Evolutionary conservation across 75 land plant genomes (phyloP), one percentile per base, ranked within the genome.

Genomic region (Ceratopteris richardii): DNA sequence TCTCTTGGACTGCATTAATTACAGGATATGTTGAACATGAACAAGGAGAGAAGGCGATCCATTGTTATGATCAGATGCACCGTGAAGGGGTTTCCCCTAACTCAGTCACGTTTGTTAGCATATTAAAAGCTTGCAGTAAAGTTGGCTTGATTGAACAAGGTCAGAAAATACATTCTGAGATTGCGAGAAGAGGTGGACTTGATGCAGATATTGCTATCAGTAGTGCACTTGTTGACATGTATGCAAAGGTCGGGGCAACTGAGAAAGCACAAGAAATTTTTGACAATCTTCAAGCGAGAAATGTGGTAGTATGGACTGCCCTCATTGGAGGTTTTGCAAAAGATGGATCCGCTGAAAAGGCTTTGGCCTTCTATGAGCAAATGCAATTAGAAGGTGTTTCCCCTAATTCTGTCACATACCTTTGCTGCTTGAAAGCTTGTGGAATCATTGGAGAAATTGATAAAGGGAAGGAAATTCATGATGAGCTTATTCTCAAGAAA

Each of bases 101-200:
- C 42, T 25, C 36, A 19, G 43, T 77, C 6, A 77, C 80, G 2
- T 36, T 81, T 19, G 60, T 74, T 42, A 66, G 73, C 16, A 21
- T 77, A n/a, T 44, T 81, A 36, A 70, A 69, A 12, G 66, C 77
- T 18, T 81, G 83, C 31, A 73, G 80, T 24, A 76, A 77, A 33
- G 57, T 70, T 18, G 83, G 80, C 28, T 68, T 70, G 28, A 37
- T 79, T 6, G 60, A 63, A 42, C 54, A 66, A 55, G 82, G 78
- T 9, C 7, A 33, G 37, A 33, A 33, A 33, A 33, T 33, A 33
- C 37, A 33, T 33, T 33, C 9, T 33, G 37, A 33, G 9, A 33
- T 33, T 33, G 37, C 37, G 9, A 33, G 37, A 33, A 33, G 37
- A 33, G 37, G 37, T 3, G 37, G 9, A 4, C 37, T 33, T 3